A percentile compares a stretch with the other conserved stretches of the same genome.
Evolutionary conservation across 1,284 basidiomycete species (phyloP).

Genomic region (Wallemia mellicola): DNA sequence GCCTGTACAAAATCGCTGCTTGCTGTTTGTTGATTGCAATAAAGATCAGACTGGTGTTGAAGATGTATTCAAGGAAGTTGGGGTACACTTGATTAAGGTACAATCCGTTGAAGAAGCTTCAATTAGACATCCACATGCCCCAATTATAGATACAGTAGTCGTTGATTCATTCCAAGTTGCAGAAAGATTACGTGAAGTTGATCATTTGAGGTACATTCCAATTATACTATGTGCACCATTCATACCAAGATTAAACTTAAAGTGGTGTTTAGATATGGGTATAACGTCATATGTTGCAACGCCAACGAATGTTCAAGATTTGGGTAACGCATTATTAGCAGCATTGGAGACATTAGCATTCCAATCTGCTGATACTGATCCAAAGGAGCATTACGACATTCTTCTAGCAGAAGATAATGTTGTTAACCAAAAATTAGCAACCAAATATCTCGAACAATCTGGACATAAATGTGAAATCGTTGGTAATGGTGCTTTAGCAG

Average conservation of each 20-base stretch:
- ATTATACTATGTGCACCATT: conserved; percentile 72
- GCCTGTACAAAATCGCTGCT: conserved; percentile 41
- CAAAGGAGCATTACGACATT: not conserved
- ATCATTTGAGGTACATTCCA: conserved; percentile 85
- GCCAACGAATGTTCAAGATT: conserved; percentile 60
- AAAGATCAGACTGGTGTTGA: conserved; percentile 46
- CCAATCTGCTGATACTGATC: conserved; percentile 39
- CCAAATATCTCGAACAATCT: conserved; percentile 89
- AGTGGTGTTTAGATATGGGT: conserved; percentile 71
- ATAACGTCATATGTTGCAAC: conserved; percentile 75
- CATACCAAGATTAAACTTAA: conserved; percentile 40
- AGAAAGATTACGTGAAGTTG: conserved; percentile 62
- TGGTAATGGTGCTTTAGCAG: conserved; percentile 76
- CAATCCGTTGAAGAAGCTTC: conserved; percentile 43
- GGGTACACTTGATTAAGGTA: conserved; percentile 49
- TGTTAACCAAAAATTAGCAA: conserved; percentile 87
- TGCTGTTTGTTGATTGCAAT: conserved; percentile 73
- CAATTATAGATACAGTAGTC: conserved; percentile 82
- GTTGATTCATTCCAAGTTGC: conserved; percentile 62
- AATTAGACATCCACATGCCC: conserved; percentile 39
- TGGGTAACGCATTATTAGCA: conserved; percentile 69
- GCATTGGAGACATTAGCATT: conserved; percentile 79
- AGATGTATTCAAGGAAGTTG: conserved; percentile 44
- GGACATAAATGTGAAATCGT: conserved; percentile 91
- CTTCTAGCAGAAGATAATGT: conserved; percentile 92